A percentile compares a stretch with the other conserved stretches of the same genome.
Evolutionary conservation across 148 eudicot genomes (phyloP).

Genomic region (Chenopodium suecicum): DNA sequence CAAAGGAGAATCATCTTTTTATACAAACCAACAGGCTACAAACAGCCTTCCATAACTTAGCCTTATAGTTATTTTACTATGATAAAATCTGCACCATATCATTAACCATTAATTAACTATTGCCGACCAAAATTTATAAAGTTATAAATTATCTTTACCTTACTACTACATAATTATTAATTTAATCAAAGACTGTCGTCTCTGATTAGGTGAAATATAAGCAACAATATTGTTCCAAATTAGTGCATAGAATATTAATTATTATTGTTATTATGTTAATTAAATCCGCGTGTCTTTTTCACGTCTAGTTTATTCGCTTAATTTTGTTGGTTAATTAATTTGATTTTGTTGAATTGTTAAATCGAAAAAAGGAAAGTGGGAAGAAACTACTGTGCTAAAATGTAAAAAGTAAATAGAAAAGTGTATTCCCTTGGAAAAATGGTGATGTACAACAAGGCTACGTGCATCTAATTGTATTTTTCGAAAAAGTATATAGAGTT

Average conservation of each 20-base stretch:
- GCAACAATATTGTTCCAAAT: not conserved
- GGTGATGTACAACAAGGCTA: slow-evolving; percentile 7
- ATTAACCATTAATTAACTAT: not conserved
- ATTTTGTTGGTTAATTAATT: not conserved
- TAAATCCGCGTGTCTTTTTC: not conserved
- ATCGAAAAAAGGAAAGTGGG: not conserved
- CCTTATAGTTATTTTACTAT: not conserved
- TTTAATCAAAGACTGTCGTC: slow-evolving; percentile 4
- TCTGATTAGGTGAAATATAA: not conserved
- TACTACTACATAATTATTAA: not conserved
- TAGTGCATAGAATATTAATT: not conserved
- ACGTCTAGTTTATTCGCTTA: not conserved
- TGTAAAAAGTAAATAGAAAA: not conserved
- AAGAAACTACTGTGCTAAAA: not conserved
- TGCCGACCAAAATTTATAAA: slow-evolving; percentile 14
- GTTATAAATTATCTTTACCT: not conserved
- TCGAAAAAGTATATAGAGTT: not conserved
- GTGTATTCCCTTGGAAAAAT: not conserved
- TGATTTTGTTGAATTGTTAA: not conserved
- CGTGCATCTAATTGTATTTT: not conserved
- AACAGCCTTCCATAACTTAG: not conserved
- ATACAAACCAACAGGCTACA: slow-evolving; percentile 7
- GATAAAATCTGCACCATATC: not conserved
- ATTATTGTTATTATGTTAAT: not conserved
- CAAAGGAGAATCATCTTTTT: not conserved